phyloP scores from a whole-genome alignment of 1,284 basidiomycete species.

The Irpex sp. region DNA sequence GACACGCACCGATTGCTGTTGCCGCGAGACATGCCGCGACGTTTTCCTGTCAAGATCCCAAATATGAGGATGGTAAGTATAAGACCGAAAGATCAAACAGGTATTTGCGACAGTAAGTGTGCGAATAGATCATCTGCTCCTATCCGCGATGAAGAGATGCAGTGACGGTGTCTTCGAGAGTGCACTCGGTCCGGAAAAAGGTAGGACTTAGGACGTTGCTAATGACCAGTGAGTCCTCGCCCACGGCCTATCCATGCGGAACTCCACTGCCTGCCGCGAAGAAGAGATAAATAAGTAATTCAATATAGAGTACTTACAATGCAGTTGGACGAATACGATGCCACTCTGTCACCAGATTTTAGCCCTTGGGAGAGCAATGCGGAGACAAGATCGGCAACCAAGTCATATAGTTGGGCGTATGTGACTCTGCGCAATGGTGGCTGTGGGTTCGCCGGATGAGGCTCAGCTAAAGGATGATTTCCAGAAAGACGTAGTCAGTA shows the following conservation, averaged over 20 bases:
- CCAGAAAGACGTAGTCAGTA: not conserved
- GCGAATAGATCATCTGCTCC: not conserved
- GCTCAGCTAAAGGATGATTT: slow-evolving; percentile 47
- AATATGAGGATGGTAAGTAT: not conserved
- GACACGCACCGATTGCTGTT: slow-evolving; percentile 54
- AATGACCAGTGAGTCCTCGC: too few species aligned
- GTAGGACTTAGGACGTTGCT: not conserved
- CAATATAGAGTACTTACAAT: slow-evolving; percentile 45
- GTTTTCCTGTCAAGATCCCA: slow-evolving; percentile 60
- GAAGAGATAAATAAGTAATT: not conserved
- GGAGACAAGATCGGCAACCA: slow-evolving; percentile 62
- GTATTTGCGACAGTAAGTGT: not conserved
- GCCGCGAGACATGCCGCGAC: slow-evolving; percentile 75
- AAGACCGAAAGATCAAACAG: not conserved
- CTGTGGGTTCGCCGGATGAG: slow-evolving; percentile 43
- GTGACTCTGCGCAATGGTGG: slow-evolving; percentile 48
- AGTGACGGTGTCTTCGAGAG: not conserved
- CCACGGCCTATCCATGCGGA: too few species aligned
- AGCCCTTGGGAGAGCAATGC: slow-evolving; percentile 61
- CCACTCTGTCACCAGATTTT: slow-evolving; percentile 71
- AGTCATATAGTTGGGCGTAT: slow-evolving; percentile 58
- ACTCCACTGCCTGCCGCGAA: too few species aligned
- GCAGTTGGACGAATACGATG: slow-evolving; percentile 79
- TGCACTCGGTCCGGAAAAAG: not conserved
- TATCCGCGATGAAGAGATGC: not conserved